Base-by-base conservation (phyloP, 2,329 filamentous ascomycete genomes). In the Ceratocystis alfenasii region DNA sequence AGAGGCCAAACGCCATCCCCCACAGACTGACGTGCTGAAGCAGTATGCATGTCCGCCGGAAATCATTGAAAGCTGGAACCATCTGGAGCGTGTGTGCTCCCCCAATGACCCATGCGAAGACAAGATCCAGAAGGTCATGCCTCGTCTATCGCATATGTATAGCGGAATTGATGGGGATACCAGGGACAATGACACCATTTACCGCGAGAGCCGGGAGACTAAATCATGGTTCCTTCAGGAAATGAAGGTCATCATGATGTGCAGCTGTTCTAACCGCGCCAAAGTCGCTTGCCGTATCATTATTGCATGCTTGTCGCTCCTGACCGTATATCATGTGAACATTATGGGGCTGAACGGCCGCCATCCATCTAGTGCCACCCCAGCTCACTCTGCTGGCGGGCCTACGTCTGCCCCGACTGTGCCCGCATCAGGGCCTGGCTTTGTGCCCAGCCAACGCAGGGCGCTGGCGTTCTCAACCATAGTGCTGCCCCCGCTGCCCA, bases 301-400 rank as follows among this genome's bases (percentile, higher is more conserved):
- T 10, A 62, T 64, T 22, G n/a, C 50, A 20, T 67, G 65, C 46
- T 50, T 64, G 33, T 50, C 62, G 10, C 57, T 67, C n/a, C 25
- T 67, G 20, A 44, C 33, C 20, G 62, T 67, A 7, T 67, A 64
- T 12, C 61, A 67, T 8, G 48, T 67, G 5, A 67, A 62, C 41
- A 53, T 64, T 6, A 25, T 60, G 44, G 53, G 61, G 28, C 20
- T 67, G 17, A 46, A 50, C 53, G 50, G 65, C 20, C 36, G 41
- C 15, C 22, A 61, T 5, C 30, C 46, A 25, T 4, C 36, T n/a
- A 17, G 28, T n/a, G 50, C 45, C 30, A n/a, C 41, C 5, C 8
- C 41, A 1, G 6, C 46, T 10, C 8, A 20, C 46, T 25, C 48
- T 25, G 48, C 20, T 25, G 20, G 10, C 10, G 36, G 36, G 10